Evolutionary conservation across 257 asterid species (phyloP), one percentile per base, ranked within the genome.

Genomic region (Scutellaria minor): DNA sequence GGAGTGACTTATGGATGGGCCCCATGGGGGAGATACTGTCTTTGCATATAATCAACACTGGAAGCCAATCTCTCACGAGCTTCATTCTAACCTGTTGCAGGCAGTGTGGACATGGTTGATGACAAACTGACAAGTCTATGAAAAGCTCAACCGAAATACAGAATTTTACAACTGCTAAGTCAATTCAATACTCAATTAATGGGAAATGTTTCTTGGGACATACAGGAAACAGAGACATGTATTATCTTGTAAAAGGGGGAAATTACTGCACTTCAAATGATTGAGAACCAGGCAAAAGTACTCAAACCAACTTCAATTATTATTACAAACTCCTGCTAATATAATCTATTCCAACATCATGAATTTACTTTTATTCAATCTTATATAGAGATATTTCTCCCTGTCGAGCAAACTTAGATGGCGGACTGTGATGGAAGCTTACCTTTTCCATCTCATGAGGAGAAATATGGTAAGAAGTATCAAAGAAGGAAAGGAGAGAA

Each of bases 61-160:
- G 98, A 31, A 92, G 96, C 96, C 98, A 92, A 60, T 88, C 84
- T 65, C 78, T 82, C 40, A 92, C 98, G 2, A 92, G 90, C 86
- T 84, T 87, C 96, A 79, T 84, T 62, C 96, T 83, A 18, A 89
- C 84, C 97, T 89, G 86, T 77, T 56, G 66, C 65, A 63, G 14
- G 44, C 13, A 9, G 42, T 47, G 68, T 9, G 52, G 40, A 57
- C 41, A 57, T 15, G 6, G n/a, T 31, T 48, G 58, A 70, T 15
- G 52, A 64, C 12, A 15, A 78, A 69, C 42, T 3, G 18, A 18
- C 53, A 63, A 68, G 37, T 72, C 46, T 13, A 24, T 50, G 15
- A 72, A 24, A 56, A 44, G 41, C 11, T 51, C 51, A 48, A 35
- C 61, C 8, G 12, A 37, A 57, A 22, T 55, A 47, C 44, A 40